Base-by-base conservation (phyloP, 331 rosid genomes). In the Phaseolus coccineus region DNA sequence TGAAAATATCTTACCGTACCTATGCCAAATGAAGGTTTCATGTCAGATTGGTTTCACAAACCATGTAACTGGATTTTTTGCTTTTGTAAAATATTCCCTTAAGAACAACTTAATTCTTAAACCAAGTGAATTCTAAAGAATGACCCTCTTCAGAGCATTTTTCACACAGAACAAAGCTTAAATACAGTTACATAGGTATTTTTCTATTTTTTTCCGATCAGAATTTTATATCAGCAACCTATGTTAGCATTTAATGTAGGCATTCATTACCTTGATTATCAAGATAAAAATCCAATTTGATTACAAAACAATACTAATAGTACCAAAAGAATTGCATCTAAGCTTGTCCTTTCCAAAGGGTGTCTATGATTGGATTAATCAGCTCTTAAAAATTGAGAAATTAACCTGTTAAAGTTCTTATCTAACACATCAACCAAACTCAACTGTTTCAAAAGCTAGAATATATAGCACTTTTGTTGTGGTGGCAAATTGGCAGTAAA, bases 1-100 rank as follows among this genome's bases (percentile, higher is more conserved):
- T 16, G 97, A 91, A 79, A 91, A 95, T 80, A 95, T 87, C 86
- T 87, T 95, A 75, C 97, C 97, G 76, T 88, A 92, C 90, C 98
- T 93, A 56, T 66, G 12, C 77, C 84, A 83, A 69, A 74, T 51
- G 22, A 78, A 57, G 25, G 11, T 39, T 67, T 61, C 56, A 76
- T 50, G 12, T 77, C 28, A 85, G 74, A 35, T 77, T 40, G 70
- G 69, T 42, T 80, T 61, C 73, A 70, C 27, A 58, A 66, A 33
- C 50, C 73, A 44, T 69, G 37, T 59, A 13, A 35, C 39, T 39
- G 69, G 61, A 62, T 4, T 75, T 65, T 59, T 2, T 28, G 31
- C 70, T 71, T 56, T 37, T 69, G n/a, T 33, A 30, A 19, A 63
- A 0, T 11, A 22, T 31, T 9, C 35, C 22, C 64, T 46, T 52